phyloP scores from a whole-genome alignment of 495 filamentous ascomycete species.

The Neurospora sp. region DNA sequence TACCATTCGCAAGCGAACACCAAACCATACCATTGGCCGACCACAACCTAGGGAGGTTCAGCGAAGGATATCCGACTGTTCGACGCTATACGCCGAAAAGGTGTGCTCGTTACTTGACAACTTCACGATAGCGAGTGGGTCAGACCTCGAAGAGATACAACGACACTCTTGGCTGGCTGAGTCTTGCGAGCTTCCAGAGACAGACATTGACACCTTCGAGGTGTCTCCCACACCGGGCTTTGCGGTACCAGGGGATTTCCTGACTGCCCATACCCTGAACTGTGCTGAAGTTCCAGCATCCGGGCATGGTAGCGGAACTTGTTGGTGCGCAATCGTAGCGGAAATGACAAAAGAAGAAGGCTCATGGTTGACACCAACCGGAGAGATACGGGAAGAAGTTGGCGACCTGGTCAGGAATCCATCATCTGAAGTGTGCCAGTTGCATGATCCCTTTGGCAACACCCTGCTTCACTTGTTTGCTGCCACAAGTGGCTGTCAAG shows the following conservation, averaged over 20 bases:
- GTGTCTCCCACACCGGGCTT: constrained; percentile 15
- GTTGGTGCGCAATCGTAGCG: constrained; percentile 30
- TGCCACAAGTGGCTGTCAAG: constrained; percentile 17
- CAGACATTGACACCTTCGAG: constrained; percentile 5
- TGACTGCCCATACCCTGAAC: constrained; percentile 18
- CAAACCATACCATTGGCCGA: neutral
- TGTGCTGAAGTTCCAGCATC: constrained; percentile 19
- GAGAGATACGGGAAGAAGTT: constrained; percentile 9
- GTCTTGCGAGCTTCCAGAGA: neutral
- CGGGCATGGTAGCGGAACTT: constrained; percentile 22
- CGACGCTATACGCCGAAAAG: constrained; percentile 16
- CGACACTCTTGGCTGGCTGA: neutral
- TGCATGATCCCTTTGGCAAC: constrained; percentile 32
- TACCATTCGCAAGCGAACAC: constrained; percentile 6
- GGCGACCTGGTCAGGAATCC: constrained; percentile 12
- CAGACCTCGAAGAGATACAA: constrained; percentile 6
- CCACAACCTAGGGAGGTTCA: constrained; percentile 3
- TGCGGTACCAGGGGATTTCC: constrained; percentile 30
- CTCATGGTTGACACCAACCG: constrained; percentile 16
- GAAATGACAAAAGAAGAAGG: constrained; percentile 9
- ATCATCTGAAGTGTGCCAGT: constrained; percentile 7
- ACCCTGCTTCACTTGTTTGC: constrained; percentile 35
- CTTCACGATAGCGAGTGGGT: constrained; percentile 15
- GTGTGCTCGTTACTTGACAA: constrained; percentile 14
- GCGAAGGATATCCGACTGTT: constrained; percentile 17